Evolutionary conservation across 179 eudicot genomes (phyloP), one percentile per base, ranked within the genome.

Genomic region (Amaranthus tricolor): DNA sequence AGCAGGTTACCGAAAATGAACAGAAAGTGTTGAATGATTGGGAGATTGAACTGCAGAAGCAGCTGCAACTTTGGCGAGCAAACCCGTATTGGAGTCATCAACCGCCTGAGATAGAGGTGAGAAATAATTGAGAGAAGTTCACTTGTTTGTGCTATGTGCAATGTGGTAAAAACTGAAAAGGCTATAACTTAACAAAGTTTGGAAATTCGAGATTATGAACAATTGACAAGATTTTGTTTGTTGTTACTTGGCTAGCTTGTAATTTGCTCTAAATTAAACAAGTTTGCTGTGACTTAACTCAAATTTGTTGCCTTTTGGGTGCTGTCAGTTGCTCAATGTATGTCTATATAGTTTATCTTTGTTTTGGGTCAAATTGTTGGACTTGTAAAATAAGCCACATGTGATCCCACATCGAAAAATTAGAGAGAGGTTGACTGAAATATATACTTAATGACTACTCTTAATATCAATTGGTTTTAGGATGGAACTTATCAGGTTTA

Each of bases 41-140:
- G 79, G 83, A 84, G 61, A 88, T 80, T 71, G 85, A 84, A 84
- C 78, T 89, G 31, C 88, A 87, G 78, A 87, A 86, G 86, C 98
- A 96, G 85, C 21, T 96, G 83, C 87, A 86, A 77, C 79, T 91
- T 58, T 96, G 99, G 99, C 89, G 80, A 76, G 88, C 87, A 69
- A 93, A 91, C 81, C 99, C 98, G 62, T 77, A 16, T 68, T 93
- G 96, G 94, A 80, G 65, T 66, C 94, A 88, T 68, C 75, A 74
- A 77, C 67, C 92, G 19, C 91, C 99, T 51, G 75, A 72, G 61
- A 79, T 96, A 71, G 79, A 90, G 83, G 99, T 96, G 85, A 77
- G 88, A 45, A 51, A 51, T 40, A 50, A n/a, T 11, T 12, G 6
- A 73, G 44, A 54, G 14, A 9, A 52, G 7, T 62, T 62, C 48